These are phyloP conservation scores for Inga oerstediana DNA, from an alignment of 306 rosid species.

Conservation along the genomic window DNA sequence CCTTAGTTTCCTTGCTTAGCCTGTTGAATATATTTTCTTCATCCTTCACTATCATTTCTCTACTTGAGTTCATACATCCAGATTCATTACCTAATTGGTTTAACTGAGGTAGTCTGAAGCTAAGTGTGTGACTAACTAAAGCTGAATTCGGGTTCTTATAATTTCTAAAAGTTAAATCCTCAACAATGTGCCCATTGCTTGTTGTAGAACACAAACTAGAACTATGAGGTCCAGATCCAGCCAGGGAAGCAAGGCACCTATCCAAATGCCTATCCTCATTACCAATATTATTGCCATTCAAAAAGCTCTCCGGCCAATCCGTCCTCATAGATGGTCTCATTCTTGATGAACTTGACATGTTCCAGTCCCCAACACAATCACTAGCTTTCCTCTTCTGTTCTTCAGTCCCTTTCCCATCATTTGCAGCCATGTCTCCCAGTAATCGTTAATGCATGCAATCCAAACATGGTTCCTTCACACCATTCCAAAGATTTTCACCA, in stretches of 20 bases:
- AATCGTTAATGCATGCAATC: slow-evolving; percentile 26
- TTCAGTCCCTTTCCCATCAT: slow-evolving; percentile 39
- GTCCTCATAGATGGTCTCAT: slow-evolving; percentile 27
- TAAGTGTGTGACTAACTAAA: slow-evolving; percentile 28
- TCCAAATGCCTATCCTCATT: slow-evolving; percentile 43
- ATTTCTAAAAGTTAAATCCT: slow-evolving; percentile 41
- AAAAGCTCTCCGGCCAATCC: slow-evolving; percentile 38
- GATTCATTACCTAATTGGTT: slow-evolving; percentile 40
- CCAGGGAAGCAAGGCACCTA: slow-evolving; percentile 39
- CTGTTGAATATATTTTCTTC: slow-evolving; percentile 45
- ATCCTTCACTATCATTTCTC: slow-evolving; percentile 31
- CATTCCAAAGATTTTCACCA: slow-evolving; percentile 1
- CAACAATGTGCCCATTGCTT: slow-evolving; percentile 38
- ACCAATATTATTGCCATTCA: slow-evolving; percentile 30
- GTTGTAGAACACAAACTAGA: slow-evolving; percentile 39
- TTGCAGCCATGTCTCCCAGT: slow-evolving; percentile 39
- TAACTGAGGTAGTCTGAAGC: slow-evolving; percentile 36
- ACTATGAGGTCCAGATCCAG: slow-evolving; percentile 46
- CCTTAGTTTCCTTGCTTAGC: slow-evolving; percentile 44
- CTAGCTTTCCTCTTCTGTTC: slow-evolving; percentile 38
- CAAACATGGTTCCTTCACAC: slow-evolving; percentile 38
- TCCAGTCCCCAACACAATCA: slow-evolving; percentile 33
- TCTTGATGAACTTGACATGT: slow-evolving; percentile 28
- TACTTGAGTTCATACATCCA: slow-evolving; percentile 32
- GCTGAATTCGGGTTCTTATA: slow-evolving; percentile 24